These are phyloP conservation scores for Ceratobasidium sp. DNA, from an alignment of 1,284 basidiomycete genomes.

Conservation along the genomic window DNA sequence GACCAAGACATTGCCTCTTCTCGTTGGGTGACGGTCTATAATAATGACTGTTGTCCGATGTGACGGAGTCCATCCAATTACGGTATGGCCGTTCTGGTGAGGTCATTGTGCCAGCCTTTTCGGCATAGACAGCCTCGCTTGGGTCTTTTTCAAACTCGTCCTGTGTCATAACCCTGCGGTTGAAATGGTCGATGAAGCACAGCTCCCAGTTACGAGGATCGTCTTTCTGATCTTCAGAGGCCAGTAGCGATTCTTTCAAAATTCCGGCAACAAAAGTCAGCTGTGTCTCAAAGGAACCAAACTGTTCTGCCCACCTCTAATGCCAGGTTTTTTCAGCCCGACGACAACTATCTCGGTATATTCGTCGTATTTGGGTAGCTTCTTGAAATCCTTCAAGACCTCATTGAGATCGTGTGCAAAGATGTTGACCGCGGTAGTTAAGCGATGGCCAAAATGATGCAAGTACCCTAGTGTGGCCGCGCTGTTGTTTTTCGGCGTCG, in stretches of 20 bases:
- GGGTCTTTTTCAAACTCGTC: background rate
- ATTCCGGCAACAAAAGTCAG: too few species aligned
- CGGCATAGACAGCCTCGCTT: background rate
- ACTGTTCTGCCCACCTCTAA: too few species aligned
- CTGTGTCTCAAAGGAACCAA: too few species aligned
- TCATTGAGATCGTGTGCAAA: background rate
- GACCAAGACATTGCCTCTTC: conserved; percentile 22
- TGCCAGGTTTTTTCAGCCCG: background rate
- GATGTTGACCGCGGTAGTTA: background rate
- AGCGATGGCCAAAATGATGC: background rate
- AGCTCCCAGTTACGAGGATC: background rate
- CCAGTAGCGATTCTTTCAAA: too few species aligned
- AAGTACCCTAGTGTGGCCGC: background rate
- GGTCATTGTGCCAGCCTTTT: background rate
- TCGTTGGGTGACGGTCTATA: conserved; percentile 5
- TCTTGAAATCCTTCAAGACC: background rate
- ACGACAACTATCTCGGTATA: conserved; percentile 25
- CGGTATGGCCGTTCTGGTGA: background rate
- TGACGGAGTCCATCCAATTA: conserved; percentile 4
- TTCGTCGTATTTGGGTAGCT: conserved; percentile 7
- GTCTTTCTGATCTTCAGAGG: background rate
- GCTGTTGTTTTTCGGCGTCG: background rate
- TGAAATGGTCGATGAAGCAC: conserved; percentile 22
- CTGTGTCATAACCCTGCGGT: conserved; percentile 7
- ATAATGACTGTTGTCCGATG: conserved; percentile 8